Evolutionary conservation across 257 asterid genomes (phyloP), one percentile per base, ranked within the genome.

Genomic region (Ballota nigra): DNA sequence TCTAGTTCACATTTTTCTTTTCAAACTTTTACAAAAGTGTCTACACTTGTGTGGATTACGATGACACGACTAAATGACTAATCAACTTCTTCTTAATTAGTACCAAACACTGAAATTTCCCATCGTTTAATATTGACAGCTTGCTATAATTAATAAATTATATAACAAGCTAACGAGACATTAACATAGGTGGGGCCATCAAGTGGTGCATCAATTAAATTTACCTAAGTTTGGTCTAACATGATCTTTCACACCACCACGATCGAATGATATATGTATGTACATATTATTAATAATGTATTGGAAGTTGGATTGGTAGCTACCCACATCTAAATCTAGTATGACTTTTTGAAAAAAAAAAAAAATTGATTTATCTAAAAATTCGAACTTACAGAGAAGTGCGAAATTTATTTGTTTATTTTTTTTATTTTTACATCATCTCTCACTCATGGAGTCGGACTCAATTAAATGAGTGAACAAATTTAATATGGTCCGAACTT

Each of bases 141-240:
- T 71, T 31, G n/a, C 58, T 22, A 40, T 11, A 53, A 55, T 40
- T 28, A 20, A 45, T 12, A 15, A 29, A 5, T 33, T 33, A 33
- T 4, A 18, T 8, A 5, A 22, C 36, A 13, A 69, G 43, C 38
- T 69, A 53, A 69, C 2, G 23, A 55, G 34, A 11, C 63, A 33
- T 51, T 31, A 51, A 19, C 63, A 51, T 47, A 16, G 19, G 62
- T 28, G 59, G 60, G 8, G 9, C 2, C 62, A 18, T 55, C 40
- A 29, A 52, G 9, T 33, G 38, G 38, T 33, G 38, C 45, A 38
- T 38, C 49, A 41, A 41, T 41, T 41, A 41, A 12, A 41, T 22
- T 36, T 38, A 70, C 40, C 47, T 26, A 38, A 69, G 36, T 34
- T 69, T 70, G 58, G 40, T 70, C 57, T 70, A 40, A 70, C 74